Percentiles rank a stretch among this genome's conserved stretches.
phyloP scores from a whole-genome alignment of 140 eudicot genomes.

The Eryngium alpinum region DNA sequence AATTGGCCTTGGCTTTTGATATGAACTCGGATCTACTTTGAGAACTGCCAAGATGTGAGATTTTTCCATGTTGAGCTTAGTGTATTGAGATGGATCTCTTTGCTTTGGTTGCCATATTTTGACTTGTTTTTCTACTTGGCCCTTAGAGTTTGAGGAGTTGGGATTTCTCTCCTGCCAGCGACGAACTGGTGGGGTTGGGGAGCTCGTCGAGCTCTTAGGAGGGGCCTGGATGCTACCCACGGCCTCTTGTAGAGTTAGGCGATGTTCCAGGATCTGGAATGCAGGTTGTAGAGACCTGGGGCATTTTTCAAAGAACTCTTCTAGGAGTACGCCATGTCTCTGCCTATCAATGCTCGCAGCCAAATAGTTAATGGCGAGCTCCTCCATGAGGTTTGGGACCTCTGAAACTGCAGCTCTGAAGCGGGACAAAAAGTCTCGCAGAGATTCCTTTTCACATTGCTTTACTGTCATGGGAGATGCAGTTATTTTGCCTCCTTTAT shows the following conservation, averaged over 20 bases:
- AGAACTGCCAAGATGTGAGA: not conserved
- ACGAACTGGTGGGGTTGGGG: not conserved
- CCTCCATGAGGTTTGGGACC: not conserved
- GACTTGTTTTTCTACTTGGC: too few species aligned
- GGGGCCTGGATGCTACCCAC: not conserved
- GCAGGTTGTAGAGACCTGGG: not conserved
- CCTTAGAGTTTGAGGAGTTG: too few species aligned
- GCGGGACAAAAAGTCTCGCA: too few species aligned
- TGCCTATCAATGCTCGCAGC: not conserved
- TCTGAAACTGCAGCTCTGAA: not conserved
- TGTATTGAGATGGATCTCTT: not conserved
- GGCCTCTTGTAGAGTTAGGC: not conserved
- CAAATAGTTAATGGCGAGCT: not conserved
- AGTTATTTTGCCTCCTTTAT: not conserved
- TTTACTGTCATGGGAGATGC: too few species aligned
- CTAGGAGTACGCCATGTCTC: not conserved
- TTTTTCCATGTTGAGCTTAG: not conserved
- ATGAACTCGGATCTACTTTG: not conserved
- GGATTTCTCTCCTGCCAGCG: not conserved
- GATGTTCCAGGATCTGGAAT: not conserved
- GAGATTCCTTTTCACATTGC: too few species aligned
- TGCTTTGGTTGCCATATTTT: too few species aligned
- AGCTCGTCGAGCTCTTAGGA: not conserved
- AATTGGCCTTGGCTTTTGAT: not conserved
- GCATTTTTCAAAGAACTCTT: not conserved